Evolutionary conservation across 208 protist species (phyloP), one percentile per base, ranked within the genome.

Genomic region (Trypanosoma rangeli): DNA sequence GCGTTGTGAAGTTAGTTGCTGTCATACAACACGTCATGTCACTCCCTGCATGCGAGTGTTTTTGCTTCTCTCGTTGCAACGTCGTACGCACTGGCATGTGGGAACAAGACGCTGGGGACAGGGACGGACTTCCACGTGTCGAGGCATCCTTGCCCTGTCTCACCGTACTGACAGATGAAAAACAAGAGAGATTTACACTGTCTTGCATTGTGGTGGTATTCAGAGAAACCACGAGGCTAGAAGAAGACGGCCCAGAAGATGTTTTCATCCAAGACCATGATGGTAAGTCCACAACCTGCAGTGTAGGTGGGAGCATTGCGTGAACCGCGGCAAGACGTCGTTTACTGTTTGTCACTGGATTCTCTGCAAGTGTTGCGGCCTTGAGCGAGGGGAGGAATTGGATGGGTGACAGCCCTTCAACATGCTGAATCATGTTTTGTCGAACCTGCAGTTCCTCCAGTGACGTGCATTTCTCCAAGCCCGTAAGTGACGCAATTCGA

Each of bases 361-460:
- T 95, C 42, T 74, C 86, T 12, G 68, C 58, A 13, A 95, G 55
- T 9, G 68, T 70, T n/a, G 92, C 46, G 10, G 53, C 28, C 4
- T 55, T 66, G 29, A 95, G 64, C 8, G 67, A 48, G 0, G 59
- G 39, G 33, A 93, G 74, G 7, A 20, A 63, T 28, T 72, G 68
- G 13, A 93, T 37, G 0, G 79, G 49, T 31, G 72, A 75, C 10
- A 92, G 61, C 22, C 81, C 78, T 24, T 67, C 81, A 18, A 82
- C 71, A 29, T 83, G 70, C 29, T 78, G 79, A 52, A 95, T 57
- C 42, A 90, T 68, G 66, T 95, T 95, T 55, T 79, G 65, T 62
- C 74, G 67, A 16, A 83, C 74, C 44, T 83, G 72, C 24, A 95
- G 76, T 37, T 78, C 79, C 29, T 68, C 64, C 39, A 95, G 73